Percentiles rank a stretch among this genome's conserved stretches.
These are phyloP conservation scores for Mortierella hygrophila DNA, from an alignment of 192 early-diverging fungal genomes.

Conservation along the genomic window DNA sequence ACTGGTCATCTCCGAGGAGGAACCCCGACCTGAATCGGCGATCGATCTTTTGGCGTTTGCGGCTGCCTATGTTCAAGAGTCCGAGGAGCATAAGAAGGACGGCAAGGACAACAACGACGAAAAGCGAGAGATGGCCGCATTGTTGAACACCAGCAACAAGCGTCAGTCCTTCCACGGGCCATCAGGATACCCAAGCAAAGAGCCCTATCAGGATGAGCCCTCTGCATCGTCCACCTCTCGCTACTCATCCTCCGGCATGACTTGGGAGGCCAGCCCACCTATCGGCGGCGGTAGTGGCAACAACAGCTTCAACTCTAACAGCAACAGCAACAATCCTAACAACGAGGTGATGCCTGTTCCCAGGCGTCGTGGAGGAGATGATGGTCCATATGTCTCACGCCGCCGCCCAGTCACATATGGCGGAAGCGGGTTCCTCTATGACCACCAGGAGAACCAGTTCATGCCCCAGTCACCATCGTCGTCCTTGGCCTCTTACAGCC, in stretches of 20 bases:
- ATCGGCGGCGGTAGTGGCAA: background rate
- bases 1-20: slow-evolving; percentile 48
- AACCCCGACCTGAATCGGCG: slow-evolving; percentile 47
- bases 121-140: slow-evolving; percentile 27
- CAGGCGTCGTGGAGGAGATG: slow-evolving; percentile 32
- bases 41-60: slow-evolving; percentile 55
- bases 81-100: slow-evolving; percentile 52
- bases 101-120: slow-evolving; percentile 23
- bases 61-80: slow-evolving; percentile 43
- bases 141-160: slow-evolving; percentile 38
- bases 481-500: slow-evolving; percentile 16
- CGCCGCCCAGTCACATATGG: slow-evolving; percentile 49
- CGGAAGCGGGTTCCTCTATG: slow-evolving; percentile 46
- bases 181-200: slow-evolving; percentile 47
- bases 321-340: background rate
- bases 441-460: slow-evolving; percentile 49
- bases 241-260: slow-evolving; percentile 31
- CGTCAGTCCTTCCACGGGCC: slow-evolving; percentile 52
- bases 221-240: slow-evolving; percentile 17
- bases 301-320: background rate
- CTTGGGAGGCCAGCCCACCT: slow-evolving; percentile 43
- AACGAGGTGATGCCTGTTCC: slow-evolving; percentile 37
- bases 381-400: slow-evolving; percentile 38
- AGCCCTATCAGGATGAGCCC: slow-evolving; percentile 36
- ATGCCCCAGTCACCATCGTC: slow-evolving; percentile 46